Evolutionary conservation across 176 grass and related monocot species (phyloP), one percentile per base, ranked within the genome.

Genomic region (Chrysopogon serrulatus): DNA sequence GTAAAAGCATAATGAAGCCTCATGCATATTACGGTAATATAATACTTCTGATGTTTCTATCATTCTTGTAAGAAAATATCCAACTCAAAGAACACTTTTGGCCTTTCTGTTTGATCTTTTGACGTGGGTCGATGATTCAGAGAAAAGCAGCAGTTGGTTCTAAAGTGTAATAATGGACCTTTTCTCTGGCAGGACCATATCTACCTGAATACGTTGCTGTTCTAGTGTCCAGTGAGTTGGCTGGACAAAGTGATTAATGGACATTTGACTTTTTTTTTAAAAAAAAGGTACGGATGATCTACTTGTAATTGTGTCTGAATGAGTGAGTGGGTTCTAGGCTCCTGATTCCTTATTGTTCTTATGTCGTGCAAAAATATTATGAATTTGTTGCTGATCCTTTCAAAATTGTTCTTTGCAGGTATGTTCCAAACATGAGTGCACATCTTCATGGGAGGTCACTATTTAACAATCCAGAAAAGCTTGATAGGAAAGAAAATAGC

Each of bases 111-210:
- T 82, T 86, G 78, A 65, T 14, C 83, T 82, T 82, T 77, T 28
- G 79, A 90, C 57, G 36, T 36, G 43, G 43, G 27, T 36, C 57
- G 83, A 86, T 36, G 83, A 86, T 86, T 86, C 88, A 82, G 88
- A 82, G 53, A 86, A 71, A 71, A 86, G 79, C n/a, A n/a, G n/a
- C n/a, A n/a, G n/a, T n/a, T n/a, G n/a, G n/a, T n/a, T n/a, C n/a
- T n/a, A n/a, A n/a, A n/a, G n/a, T n/a, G n/a, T n/a, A n/a, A n/a
- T n/a, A n/a, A n/a, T n/a, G n/a, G n/a, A n/a, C n/a, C n/a, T n/a
- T n/a, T n/a, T n/a, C n/a, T n/a, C n/a, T n/a, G n/a, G n/a, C n/a
- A n/a, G n/a, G n/a, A n/a, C n/a, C n/a, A n/a, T n/a, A n/a, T n/a
- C n/a, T n/a, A n/a, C n/a, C n/a, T n/a, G n/a, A n/a, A n/a, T n/a